phyloP scores from a whole-genome alignment of 768 basidiomycete genomes.

The Mrakia gelida region DNA sequence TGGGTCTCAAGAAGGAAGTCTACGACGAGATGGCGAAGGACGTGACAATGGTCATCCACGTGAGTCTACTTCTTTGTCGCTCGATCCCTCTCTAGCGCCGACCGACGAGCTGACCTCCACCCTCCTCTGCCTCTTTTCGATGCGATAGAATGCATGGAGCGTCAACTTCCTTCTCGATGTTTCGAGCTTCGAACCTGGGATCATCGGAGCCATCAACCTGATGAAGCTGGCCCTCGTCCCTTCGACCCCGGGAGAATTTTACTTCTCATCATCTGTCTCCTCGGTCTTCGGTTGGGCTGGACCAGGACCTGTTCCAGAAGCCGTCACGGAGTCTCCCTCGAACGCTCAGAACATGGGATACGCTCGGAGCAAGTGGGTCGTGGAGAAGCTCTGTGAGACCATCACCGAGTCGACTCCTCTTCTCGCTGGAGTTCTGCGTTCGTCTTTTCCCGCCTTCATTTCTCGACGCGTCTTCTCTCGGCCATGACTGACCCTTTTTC shows the following conservation, averaged over 20 bases:
- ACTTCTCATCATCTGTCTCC: slow-evolving; percentile 55
- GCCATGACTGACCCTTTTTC: too few relatives aligned
- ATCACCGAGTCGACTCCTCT: slow-evolving; percentile 43
- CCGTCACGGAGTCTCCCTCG: slow-evolving; percentile 3
- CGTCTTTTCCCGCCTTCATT: too few relatives aligned
- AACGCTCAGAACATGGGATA: slow-evolving; percentile 37
- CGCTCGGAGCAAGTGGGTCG: slow-evolving; percentile 53
- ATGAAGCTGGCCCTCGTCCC: slow-evolving; percentile 50
- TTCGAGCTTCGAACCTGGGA: slow-evolving; percentile 53
- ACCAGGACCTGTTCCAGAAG: slow-evolving; percentile 12
- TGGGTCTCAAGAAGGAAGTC: slow-evolving; percentile 48
- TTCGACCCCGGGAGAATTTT: slow-evolving; percentile 50
- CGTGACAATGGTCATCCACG: slow-evolving; percentile 52
- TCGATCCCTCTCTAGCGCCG: too few relatives aligned
- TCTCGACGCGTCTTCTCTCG: too few relatives aligned
- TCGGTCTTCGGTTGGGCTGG: slow-evolving; percentile 31
- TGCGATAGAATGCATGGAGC: slow-evolving; percentile 50
- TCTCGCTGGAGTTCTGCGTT: slow-evolving; percentile 41
- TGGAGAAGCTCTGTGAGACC: slow-evolving; percentile 51
- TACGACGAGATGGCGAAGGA: slow-evolving; percentile 46
- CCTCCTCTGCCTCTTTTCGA: slow-evolving; percentile 44
- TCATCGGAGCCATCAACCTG: slow-evolving; percentile 53
- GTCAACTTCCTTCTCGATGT: slow-evolving; percentile 56
- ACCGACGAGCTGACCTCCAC: too few relatives aligned
- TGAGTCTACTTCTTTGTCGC: too few relatives aligned